Base-by-base conservation (phyloP, 768 basidiomycete species). In the Tylopilus sp. region DNA sequence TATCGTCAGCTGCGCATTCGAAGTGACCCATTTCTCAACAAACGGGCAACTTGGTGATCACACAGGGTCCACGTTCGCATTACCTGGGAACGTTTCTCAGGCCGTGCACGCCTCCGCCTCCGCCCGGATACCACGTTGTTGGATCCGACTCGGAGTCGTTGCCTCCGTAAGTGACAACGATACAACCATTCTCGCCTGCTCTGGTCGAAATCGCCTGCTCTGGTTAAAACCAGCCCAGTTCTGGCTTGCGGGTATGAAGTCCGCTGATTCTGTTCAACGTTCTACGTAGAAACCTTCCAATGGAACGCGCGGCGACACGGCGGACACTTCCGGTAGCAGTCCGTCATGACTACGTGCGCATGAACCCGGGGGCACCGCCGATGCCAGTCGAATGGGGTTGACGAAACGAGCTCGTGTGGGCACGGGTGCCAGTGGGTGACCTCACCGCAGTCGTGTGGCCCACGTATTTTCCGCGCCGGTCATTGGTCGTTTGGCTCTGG, bases 271-370 rank as follows among this genome's bases (percentile, higher is more conserved):
- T 10, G n/a, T 40, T 11, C 24, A 24, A 45, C 48, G 50, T 49
- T 38, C 43, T n/a, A 29, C 25, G 36, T 51, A 38, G 62, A 66
- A 58, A 21, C 38, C 40, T 66, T 67, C 65, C 54, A 49, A 64
- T 58, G 19, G 63, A 67, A 64, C 46, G 11, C 16, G 48, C 48
- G 41, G 58, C 28, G 45, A 28, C 54, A 58, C 38, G 19, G 19
- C 37, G 17, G 49, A 53, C 28, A 12, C 29, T 44, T 44, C 43
- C 30, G n/a, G 11, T 11, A n/a, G n/a, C n/a, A n/a, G n/a, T n/a
- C n/a, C n/a, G n/a, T n/a, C n/a, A n/a, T n/a, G n/a, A n/a, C n/a
- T n/a, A n/a, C n/a, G n/a, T n/a, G n/a, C n/a, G n/a, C n/a, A n/a
- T n/a, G n/a, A n/a, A n/a, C n/a, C n/a, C n/a, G n/a, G n/a, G n/a